Percentiles rank a stretch among this genome's conserved stretches.
These are phyloP conservation scores for Senecio squalidus DNA, from an alignment of 140 eudicot species.

Conservation along the genomic window DNA sequence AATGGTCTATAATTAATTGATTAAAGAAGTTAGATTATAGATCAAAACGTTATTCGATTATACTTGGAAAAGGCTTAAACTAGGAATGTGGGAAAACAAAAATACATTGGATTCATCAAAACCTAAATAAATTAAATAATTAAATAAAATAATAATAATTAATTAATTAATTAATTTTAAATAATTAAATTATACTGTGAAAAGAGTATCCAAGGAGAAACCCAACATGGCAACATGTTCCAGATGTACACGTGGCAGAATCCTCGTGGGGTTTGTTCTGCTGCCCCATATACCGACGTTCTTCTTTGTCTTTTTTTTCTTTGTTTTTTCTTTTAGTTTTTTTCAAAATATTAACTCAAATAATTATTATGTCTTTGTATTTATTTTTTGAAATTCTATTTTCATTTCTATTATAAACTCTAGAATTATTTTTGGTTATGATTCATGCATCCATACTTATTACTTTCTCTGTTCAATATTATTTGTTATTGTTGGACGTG, in stretches of 20 bases:
- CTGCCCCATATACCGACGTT: slow-evolving; percentile 30
- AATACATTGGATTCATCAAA: slow-evolving; percentile 21
- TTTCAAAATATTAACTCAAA: not conserved
- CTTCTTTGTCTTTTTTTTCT: slow-evolving; percentile 23
- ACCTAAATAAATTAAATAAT: not conserved
- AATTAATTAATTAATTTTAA: not conserved
- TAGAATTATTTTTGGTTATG: too few relatives aligned
- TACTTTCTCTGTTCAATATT: too few relatives aligned
- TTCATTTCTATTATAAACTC: too few relatives aligned
- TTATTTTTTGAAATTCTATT: too few relatives aligned
- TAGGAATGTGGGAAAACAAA: slow-evolving; percentile 8
- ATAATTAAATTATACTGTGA: not conserved
- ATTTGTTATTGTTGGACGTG: too few relatives aligned
- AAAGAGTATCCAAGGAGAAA: slow-evolving; percentile 36
- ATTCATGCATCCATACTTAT: too few relatives aligned
- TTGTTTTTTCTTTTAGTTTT: not conserved
- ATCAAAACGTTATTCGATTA: not conserved
- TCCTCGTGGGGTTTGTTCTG: slow-evolving; percentile 31
- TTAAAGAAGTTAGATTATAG: too few relatives aligned
- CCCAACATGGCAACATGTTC: slow-evolving; percentile 43
- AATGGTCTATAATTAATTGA: too few relatives aligned
- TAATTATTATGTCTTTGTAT: too few relatives aligned
- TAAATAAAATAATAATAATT: not conserved
- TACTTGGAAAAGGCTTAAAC: not conserved
- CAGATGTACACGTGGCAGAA: slow-evolving; percentile 36